Conservation (phyloP, 106 monocot species). For the Dioscorea zingiberensis region DNA sequence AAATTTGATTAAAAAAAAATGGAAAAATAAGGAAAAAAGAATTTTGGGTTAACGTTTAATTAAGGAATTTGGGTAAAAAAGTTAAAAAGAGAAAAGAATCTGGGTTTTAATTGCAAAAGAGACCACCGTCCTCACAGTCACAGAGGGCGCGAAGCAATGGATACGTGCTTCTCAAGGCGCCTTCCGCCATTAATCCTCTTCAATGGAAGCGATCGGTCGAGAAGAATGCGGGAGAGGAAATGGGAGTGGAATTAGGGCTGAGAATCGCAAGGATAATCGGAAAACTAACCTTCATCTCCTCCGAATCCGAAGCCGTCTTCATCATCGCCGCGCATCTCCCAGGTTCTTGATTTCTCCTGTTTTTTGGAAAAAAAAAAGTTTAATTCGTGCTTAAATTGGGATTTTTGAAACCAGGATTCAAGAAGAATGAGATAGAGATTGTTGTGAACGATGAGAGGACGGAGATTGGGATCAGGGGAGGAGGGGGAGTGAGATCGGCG, state of each 20-base stretch:
- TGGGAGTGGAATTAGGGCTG: slow-evolving; percentile 48
- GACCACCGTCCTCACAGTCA: slow-evolving; percentile 4
- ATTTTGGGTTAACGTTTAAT: background rate
- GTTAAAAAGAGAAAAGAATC: background rate
- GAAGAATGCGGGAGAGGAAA: background rate
- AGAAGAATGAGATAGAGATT: slow-evolving; percentile 36
- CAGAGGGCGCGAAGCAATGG: slow-evolving; percentile 18
- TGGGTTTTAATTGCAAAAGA: background rate
- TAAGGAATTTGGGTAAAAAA: no score
- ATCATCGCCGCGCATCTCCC: slow-evolving; percentile 43
- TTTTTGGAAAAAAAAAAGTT: background rate
- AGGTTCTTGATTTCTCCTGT: slow-evolving; percentile 17
- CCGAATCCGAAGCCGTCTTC: slow-evolving; percentile 32
- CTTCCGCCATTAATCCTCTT: background rate
- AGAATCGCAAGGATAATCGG: slow-evolving; percentile 5
- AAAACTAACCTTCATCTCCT: slow-evolving; percentile 38
- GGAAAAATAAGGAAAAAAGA: background rate
- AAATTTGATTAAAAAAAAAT: no score
- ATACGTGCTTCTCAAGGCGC: slow-evolving; percentile 19
- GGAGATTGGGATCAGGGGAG: slow-evolving; percentile 25
- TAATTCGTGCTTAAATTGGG: background rate
- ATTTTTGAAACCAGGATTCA: slow-evolving; percentile 24
- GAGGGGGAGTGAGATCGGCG: slow-evolving; percentile 15
- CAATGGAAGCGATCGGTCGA: background rate
- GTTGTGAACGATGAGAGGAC: slow-evolving; percentile 17